Evolutionary conservation across 768 basidiomycete species (phyloP), one percentile per base, ranked within the genome.

Genomic region (Mycena vitilis): DNA sequence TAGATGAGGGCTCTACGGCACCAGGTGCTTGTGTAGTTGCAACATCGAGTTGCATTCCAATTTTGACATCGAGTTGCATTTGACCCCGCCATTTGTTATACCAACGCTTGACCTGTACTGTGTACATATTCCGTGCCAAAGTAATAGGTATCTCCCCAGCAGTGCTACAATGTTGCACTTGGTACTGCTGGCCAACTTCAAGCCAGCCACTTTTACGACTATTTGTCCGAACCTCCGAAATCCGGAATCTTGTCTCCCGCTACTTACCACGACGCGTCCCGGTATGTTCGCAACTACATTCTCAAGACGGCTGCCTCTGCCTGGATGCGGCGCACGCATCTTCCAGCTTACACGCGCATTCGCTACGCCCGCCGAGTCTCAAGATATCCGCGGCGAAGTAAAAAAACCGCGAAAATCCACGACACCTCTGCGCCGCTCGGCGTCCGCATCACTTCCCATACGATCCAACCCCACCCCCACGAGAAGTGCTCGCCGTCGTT

Each of bases 401-500:
- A 72, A 72, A 34, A 72, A 69, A 59, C 71, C 71, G 1, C 63
- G 71, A n/a, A 95, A 94, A 75, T 89, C 90, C 20, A 86, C 89
- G 7, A 95, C 94, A 5, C 87, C 94, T 2, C 86, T 95, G 5
- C 87, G 95, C 52, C 88, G 95, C 53, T 87, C 94, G 9, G 95
- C 95, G 18, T 87, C 93, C 18, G 95, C 88, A 7, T 98, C 95
- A 3, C 84, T 94, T 49, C 91, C 94, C 9, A 94, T 97, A 69
- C 91, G 95, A 57, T 84, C 90, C 25, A 95, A 93, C 72, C 94
- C 93, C 12, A 95, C 93, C 5, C 92, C 93, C 9, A 96, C 95
- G 93, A 51, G 85, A 89, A 38, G 95, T 96, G 58, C 86, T 90
- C 59, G 30, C 25, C 73, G 83, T 36, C 80, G 87, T 6, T 73